These are phyloP conservation scores for Oenanthe javanica DNA, from an alignment of 140 eudicot species.

Conservation along the genomic window DNA sequence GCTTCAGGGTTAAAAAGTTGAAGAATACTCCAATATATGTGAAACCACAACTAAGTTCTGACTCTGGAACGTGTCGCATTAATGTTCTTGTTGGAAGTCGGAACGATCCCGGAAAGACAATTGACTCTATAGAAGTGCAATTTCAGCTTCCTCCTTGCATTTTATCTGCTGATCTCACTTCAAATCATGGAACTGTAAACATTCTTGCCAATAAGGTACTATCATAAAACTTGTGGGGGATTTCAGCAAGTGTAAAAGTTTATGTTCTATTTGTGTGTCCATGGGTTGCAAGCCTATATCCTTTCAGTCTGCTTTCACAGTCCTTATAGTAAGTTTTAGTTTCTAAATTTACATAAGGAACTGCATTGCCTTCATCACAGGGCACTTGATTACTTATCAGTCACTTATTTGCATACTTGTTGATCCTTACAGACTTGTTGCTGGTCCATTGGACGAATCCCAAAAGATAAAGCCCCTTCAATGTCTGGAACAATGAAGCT, in stretches of 20 bases:
- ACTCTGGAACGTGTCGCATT: conserved; percentile 78
- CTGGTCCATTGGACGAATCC: conserved; percentile 81
- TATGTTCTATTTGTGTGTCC: neutral
- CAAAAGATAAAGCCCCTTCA: conserved; percentile 80
- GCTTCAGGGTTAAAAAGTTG: conserved; percentile 73
- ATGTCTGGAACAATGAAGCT: conserved; percentile 74
- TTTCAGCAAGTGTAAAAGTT: neutral
- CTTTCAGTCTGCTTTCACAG: neutral
- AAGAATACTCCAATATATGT: conserved; percentile 81
- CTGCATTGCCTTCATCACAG: neutral
- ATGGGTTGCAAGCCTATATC: neutral
- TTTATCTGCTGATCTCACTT: conserved; percentile 67
- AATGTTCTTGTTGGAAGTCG: conserved; percentile 77
- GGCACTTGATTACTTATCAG: neutral
- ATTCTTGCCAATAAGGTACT: conserved; percentile 86
- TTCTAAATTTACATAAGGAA: neutral
- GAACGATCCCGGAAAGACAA: conserved; percentile 76
- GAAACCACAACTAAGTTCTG: conserved; percentile 84
- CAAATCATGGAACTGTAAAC: conserved; percentile 83
- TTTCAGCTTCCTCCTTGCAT: conserved; percentile 74
- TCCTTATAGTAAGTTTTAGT: neutral
- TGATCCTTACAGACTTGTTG: conserved; percentile 58
- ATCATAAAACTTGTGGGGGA: neutral
- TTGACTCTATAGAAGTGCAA: conserved; percentile 60
- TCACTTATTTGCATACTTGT: neutral